Evolutionary conservation across 129 eudicot species (phyloP).

Genomic region (Erigeron canadensis): DNA sequence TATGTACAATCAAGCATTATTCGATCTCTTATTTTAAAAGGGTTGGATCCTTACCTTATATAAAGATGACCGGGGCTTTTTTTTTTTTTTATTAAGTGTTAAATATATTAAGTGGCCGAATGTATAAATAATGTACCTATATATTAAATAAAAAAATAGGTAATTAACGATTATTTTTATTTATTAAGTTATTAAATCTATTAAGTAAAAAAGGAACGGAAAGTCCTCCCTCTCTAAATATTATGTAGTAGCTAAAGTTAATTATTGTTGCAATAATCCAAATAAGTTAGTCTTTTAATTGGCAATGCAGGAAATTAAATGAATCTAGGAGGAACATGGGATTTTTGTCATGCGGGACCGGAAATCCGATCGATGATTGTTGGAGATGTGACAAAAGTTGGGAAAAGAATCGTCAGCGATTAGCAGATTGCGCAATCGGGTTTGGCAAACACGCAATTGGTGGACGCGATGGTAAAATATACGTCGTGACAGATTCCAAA

Average conservation of each 20-base stretch:
- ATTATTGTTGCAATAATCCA: background rate
- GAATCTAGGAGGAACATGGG: conserved; percentile 67
- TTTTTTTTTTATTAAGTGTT: too few relatives aligned
- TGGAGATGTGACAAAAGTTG: conserved; percentile 84
- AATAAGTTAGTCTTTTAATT: background rate
- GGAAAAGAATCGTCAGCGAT: conserved; percentile 61
- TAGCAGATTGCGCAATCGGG: conserved; percentile 88
- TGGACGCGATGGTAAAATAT: conserved; percentile 74
- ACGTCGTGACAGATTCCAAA: conserved; percentile 64
- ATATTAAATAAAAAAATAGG: too few relatives aligned
- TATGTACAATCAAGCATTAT: too few relatives aligned
- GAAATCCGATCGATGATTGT: conserved; percentile 91
- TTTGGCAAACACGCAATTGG: conserved; percentile 81
- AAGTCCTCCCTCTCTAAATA: too few relatives aligned
- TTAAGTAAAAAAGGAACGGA: too few relatives aligned
- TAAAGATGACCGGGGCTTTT: too few relatives aligned
- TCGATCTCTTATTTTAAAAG: too few relatives aligned
- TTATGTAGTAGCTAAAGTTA: background rate
- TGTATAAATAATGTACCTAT: too few relatives aligned
- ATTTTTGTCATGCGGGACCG: conserved; percentile 71
- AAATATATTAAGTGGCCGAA: too few relatives aligned
- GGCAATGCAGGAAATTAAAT: conserved; percentile 35
- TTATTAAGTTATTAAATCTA: too few relatives aligned
- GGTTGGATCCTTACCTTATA: too few relatives aligned
- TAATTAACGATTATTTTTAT: too few relatives aligned